Conservation (phyloP, 768 basidiomycete genomes). For the Thelephora ganbajun region DNA sequence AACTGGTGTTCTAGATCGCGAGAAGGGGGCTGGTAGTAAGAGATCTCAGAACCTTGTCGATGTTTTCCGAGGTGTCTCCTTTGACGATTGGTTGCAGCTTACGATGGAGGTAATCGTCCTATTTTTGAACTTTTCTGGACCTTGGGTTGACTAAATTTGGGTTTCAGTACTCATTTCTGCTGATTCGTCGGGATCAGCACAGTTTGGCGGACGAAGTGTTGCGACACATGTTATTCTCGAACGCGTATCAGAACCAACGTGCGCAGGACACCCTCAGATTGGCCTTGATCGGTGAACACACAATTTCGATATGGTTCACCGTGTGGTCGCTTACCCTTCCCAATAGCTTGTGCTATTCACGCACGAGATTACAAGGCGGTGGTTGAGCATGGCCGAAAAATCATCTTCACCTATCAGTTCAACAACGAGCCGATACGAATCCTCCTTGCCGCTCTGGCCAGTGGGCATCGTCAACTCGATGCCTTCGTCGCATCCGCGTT, state of each 20-base stretch:
- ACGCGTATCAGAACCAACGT: constrained; percentile 48
- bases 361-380: constrained; percentile 40
- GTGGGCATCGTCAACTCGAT: constrained; percentile 57
- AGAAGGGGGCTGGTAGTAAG: constrained; percentile 36
- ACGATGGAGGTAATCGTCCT: constrained; percentile 61
- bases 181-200: constrained; percentile 49
- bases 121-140: not conserved
- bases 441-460: constrained; percentile 56
- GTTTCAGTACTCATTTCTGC: constrained; percentile 57
- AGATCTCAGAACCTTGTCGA: constrained; percentile 32
- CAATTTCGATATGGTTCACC: not conserved
- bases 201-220: constrained; percentile 63
- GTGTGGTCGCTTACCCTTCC: not conserved
- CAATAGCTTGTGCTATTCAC: constrained; percentile 58
- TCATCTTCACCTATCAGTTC: constrained; percentile 68
- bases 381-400: constrained; percentile 63
- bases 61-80: constrained; percentile 67
- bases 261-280: constrained; percentile 63
- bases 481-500: constrained; percentile 62
- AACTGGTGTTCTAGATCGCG: constrained; percentile 32
- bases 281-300: constrained; percentile 54
- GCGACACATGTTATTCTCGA: constrained; percentile 60
- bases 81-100: constrained; percentile 75
- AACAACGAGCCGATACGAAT: constrained; percentile 79
- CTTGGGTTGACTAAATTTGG: not conserved